phyloP scores from a whole-genome alignment of 305 asterid species.

The Rubia tinctorum region DNA sequence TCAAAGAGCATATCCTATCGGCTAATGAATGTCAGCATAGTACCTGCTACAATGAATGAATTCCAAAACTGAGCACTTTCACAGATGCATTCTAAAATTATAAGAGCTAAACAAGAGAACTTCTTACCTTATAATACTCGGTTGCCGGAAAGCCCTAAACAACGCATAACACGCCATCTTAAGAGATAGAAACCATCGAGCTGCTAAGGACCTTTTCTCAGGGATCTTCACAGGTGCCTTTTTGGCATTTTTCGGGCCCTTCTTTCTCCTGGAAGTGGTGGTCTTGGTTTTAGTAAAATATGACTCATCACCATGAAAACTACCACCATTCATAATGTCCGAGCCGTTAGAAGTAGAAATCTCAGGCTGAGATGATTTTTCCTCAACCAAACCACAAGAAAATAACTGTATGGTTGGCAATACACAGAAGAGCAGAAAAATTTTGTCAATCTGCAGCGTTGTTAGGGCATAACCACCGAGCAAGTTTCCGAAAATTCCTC shows the following conservation, averaged over 20 bases:
- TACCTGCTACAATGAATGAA: background rate
- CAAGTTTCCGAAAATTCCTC: slow-evolving; percentile 93
- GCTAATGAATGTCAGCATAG: background rate
- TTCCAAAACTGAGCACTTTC: slow-evolving; percentile 2
- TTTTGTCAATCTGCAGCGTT: slow-evolving; percentile 48
- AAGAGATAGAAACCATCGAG: slow-evolving; percentile 50
- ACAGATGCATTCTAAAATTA: background rate
- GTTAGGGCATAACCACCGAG: slow-evolving; percentile 79
- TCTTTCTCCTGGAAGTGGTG: slow-evolving; percentile 48
- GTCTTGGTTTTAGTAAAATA: slow-evolving; percentile 36
- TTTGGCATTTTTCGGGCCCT: slow-evolving; percentile 48
- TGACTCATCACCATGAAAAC: slow-evolving; percentile 29
- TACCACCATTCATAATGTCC: slow-evolving; percentile 26
- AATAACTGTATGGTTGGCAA: slow-evolving; percentile 78
- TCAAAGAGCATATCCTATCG: background rate
- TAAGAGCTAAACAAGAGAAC: slow-evolving; percentile 7
- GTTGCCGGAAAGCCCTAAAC: slow-evolving; percentile 77
- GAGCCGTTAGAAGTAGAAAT: slow-evolving; percentile 41
- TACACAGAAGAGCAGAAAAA: slow-evolving; percentile 65
- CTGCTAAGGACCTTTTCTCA: slow-evolving; percentile 35
- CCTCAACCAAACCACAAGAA: slow-evolving; percentile 79
- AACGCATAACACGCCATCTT: slow-evolving; percentile 57
- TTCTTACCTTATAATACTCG: slow-evolving; percentile 76
- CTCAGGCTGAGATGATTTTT: slow-evolving; percentile 39
- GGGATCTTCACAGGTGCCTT: slow-evolving; percentile 29